Base-by-base conservation (phyloP, 1,284 basidiomycete species). In the Ustilago vetiveriae region DNA sequence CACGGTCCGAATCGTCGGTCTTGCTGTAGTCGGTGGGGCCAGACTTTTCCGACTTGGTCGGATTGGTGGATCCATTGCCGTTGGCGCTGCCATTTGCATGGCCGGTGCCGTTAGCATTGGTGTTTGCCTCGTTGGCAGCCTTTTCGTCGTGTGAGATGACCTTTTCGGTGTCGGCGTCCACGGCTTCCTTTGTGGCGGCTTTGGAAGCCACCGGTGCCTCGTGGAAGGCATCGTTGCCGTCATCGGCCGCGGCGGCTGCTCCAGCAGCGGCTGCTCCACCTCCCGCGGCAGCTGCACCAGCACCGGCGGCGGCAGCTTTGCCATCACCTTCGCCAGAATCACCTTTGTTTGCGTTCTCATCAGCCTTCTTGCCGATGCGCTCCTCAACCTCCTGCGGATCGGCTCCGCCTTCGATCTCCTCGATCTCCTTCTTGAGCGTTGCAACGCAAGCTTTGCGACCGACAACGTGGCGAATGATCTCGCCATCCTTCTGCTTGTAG, bases 401-500 rank as follows among this genome's bases (percentile, higher is more conserved):
- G 16, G 54, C 52, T 19, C 57, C 56, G 13, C 50, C 62, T 26
- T 79, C 75, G 40, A 79, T 74, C 72, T 72, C 66, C 13, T 50
- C 56, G 36, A 80, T 66, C 55, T 75, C 69, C 53, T 78, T 74
- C 45, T 69, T 58, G 27, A 82, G 56, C 6, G 70, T 60, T 3
- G 56, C 51, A 10, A 57, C 62, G 38, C 79, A 74, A 23, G 55
- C 41, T 14, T 67, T 64, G 23, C 70, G 59, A 27, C 80, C 80
- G 26, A 79, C 66, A 13, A 75, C 58, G 51, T 82, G 80, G 17
- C 68, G 69, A 36, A 75, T 57, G 19, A 41, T 43, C n/a, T 63
- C 51, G 24, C 79, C 78, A 32, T 79, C 49, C 56, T 72, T 75
- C 46, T 78, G 78, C 62, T 76, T 66, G 72, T 82, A 82, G 14